Conservation (phyloP, 345 rosid species). For the Hirschfeldia incana region DNA sequence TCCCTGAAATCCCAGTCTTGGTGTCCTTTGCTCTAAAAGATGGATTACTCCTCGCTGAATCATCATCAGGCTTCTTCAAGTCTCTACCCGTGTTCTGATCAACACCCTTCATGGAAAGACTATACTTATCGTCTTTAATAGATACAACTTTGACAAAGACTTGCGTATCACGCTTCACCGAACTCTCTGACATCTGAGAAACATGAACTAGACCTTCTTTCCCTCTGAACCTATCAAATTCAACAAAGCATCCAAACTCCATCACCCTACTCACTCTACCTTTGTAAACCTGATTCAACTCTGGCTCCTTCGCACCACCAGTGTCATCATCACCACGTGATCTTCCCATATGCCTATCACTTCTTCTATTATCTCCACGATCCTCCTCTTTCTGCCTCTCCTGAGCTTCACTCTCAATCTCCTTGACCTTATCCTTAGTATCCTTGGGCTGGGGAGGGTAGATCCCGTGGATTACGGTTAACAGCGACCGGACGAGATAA, state of each 20-base stretch:
- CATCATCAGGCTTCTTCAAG: constrained; percentile 43
- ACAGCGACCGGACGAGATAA: constrained; percentile 75
- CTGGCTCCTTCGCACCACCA: constrained; percentile 41
- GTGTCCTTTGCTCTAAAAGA: constrained; percentile 49
- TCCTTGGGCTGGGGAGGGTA: constrained; percentile 53
- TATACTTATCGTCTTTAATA: constrained; percentile 45
- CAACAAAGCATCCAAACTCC: constrained; percentile 85
- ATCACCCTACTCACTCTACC: constrained; percentile 81
- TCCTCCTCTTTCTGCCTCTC: constrained; percentile 25
- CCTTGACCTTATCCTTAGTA: no score
- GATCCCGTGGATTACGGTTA: constrained; percentile 79
- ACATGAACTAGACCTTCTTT: constrained; percentile 91
- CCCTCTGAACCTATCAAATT: constrained; percentile 70
- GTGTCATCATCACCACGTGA: constrained; percentile 1
- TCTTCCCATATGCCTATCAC: constrained; percentile 31
- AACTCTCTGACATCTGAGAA: constrained; percentile 69
- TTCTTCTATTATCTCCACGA: constrained; percentile 11
- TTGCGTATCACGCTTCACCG: constrained; percentile 71
- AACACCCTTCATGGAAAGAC: constrained; percentile 82
- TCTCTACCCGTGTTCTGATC: constrained; percentile 84
- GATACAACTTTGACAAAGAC: constrained; percentile 84
- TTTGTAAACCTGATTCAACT: constrained; percentile 70
- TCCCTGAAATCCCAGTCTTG: constrained; percentile 80
- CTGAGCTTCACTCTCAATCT: constrained; percentile 49
- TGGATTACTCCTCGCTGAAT: constrained; percentile 56